Conservation (phyloP, 495 filamentous ascomycete species). For the Bacidia gigantensis region DNA sequence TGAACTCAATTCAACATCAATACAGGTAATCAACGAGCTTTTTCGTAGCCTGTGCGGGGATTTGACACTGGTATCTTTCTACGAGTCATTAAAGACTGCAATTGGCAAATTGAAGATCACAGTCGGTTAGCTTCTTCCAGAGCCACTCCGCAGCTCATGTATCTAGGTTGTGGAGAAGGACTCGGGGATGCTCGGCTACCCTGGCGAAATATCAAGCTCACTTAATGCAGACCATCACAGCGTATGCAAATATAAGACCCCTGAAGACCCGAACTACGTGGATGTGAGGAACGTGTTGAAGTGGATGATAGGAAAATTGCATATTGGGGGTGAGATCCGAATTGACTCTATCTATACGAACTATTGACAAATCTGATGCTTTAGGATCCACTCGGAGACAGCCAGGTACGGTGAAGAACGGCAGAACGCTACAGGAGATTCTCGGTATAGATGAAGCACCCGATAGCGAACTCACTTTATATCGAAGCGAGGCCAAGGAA, state of each 20-base stretch:
- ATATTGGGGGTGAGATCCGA: background rate
- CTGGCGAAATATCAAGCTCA: slow-evolving; percentile 24
- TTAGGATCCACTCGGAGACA: background rate
- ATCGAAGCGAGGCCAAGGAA: background rate
- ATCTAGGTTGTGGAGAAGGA: slow-evolving; percentile 29
- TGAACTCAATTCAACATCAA: slow-evolving; percentile 18
- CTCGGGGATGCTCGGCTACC: slow-evolving; percentile 29
- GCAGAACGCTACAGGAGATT: slow-evolving; percentile 14
- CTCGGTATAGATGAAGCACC: slow-evolving; percentile 17
- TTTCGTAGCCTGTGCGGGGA: slow-evolving; percentile 29
- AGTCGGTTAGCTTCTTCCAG: background rate
- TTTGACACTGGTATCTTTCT: slow-evolving; percentile 34
- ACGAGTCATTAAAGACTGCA: slow-evolving; percentile 29
- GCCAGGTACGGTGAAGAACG: background rate
- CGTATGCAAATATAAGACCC: slow-evolving; percentile 32
- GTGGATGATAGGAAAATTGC: background rate
- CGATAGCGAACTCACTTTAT: slow-evolving; percentile 16
- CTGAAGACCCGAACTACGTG: slow-evolving; percentile 28
- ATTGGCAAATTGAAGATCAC: background rate
- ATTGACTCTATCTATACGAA: background rate
- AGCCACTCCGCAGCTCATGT: slow-evolving; percentile 5
- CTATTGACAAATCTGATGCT: background rate
- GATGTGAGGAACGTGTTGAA: slow-evolving; percentile 21
- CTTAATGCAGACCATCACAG: slow-evolving; percentile 34
- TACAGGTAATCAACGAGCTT: slow-evolving; percentile 34